Evolutionary conservation across 1,284 basidiomycete genomes (phyloP).

Genomic region (Cystobasidiaceae sp.): DNA sequence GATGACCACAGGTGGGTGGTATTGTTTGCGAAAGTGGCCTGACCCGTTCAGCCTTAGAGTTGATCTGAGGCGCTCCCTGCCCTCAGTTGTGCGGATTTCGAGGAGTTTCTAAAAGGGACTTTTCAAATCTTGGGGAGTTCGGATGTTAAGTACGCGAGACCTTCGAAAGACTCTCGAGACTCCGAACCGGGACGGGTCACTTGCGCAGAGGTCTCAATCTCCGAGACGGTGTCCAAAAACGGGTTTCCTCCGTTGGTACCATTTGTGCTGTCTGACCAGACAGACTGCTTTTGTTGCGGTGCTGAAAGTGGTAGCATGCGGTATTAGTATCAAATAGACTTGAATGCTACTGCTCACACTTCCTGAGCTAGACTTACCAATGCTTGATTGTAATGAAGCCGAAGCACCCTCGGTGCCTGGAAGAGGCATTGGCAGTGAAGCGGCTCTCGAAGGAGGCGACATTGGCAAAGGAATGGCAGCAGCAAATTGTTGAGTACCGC

Average conservation of each 20-base stretch:
- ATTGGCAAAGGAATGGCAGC: not conserved
- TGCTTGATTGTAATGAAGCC: not conserved
- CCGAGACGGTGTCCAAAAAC: not conserved
- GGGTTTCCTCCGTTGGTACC: not conserved
- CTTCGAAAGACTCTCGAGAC: slow-evolving; percentile 6
- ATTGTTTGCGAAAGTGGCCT: too few species aligned
- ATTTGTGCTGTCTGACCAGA: not conserved
- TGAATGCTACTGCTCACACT: too few species aligned
- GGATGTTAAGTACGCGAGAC: not conserved
- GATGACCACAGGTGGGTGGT: too few species aligned
- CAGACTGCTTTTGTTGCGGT: not conserved
- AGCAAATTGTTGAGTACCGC: not conserved
- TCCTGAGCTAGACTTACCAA: not conserved
- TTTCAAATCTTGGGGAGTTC: too few species aligned
- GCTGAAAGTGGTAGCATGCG: too few species aligned
- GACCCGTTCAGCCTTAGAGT: too few species aligned
- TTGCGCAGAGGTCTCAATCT: not conserved
- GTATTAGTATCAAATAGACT: too few species aligned
- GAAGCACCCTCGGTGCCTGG: not conserved
- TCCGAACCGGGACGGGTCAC: too few species aligned
- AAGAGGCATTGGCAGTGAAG: slow-evolving; percentile 1
- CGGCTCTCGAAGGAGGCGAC: not conserved
- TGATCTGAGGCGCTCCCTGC: too few species aligned
- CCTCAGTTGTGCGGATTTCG: too few species aligned
- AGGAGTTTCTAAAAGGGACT: too few species aligned